Evolutionary conservation across 1,139 yeast species (phyloP), one percentile per base, ranked within the genome.

Genomic region (Diutina neorugosa): DNA sequence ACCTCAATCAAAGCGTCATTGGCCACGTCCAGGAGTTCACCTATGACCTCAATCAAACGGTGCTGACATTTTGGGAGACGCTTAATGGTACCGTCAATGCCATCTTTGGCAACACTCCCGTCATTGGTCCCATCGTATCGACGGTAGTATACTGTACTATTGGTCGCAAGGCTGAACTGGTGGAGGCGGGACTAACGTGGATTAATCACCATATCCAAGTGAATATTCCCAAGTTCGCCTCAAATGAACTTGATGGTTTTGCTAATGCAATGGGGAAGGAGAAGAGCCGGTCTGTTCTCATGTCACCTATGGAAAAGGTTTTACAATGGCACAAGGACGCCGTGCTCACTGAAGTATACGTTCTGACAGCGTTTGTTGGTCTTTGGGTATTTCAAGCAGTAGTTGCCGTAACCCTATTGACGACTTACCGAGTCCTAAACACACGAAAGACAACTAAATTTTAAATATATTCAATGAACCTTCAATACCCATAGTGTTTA

Each of bases 111-210:
- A 75, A 73, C 3, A 88, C 98, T 0, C 79, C 87, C 0, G 70
- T 93, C 16, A 78, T 81, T 51, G 63, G 63, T 1, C 86, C 96
- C 4, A 20, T 46, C 0, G 73, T 91, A 60, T 77, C 69, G 41
- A 69, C 82, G 0, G 81, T 90, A 0, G 86, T 90, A 5, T 81
- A 83, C 52, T 93, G 98, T 68, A 80, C 87, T 1, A 71, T 93
- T 46, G 94, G 90, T 14, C 73, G 84, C 54, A 93, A 91, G 62
- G 65, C 91, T 6, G 71, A 73, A 3, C 73, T 76, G 40, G 69
- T 90, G 0, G 86, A 86, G 58, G 63, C 74, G 23, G 98, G 96
- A 0, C 65, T 91, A 53, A 76, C 82, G 1, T 93, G 98, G 98
- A 69, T 91, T 2, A 75, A 85, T 59, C 70, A 82, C 40, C 74